Evolutionary conservation across 306 rosid genomes (phyloP), one percentile per base, ranked within the genome.

Genomic region (Trifolium dubium): DNA sequence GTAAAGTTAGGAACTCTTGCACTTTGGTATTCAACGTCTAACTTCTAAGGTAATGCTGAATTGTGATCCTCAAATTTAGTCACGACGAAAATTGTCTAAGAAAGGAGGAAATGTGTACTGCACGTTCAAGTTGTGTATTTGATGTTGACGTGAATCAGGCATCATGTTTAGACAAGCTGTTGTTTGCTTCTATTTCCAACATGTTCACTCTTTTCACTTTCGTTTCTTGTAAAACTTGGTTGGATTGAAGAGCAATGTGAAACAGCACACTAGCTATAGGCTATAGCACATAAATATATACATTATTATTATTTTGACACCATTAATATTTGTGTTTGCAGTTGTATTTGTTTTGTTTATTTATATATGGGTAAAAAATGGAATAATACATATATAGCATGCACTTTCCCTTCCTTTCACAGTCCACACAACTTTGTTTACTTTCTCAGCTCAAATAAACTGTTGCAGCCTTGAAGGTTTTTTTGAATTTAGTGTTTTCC

Each of bases 181-280:
- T 54, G 32, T 54, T 54, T 8, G 30, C 13, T 54, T 3, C 60
- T 54, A 19, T 54, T 19, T 54, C 12, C 13, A 10, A 18, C 60
- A 18, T 54, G 5, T 54, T 54, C 30, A 19, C 2, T 18, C 29
- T 19, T 44, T 44, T 44, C 50, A 44, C 50, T 19, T 18, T 54
- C 14, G 12, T 4, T 54, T 18, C 13, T 13, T 13, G 8, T 54
- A 6, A 54, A 19, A 54, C 13, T 19, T 55, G 61, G 61, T 54
- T 54, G 61, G 31, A 19, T 55, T 55, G 61, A 23, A 55, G 23
- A 55, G 34, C 61, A 55, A 55, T 55, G 61, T 19, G 5, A 51
- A 51, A 51, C 58, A 51, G 29, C 58, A 15, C 6, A 55, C 31
- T 55, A 23, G 61, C 6, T 54, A 19, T 19, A 53, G 15, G 23